Conservation (phyloP, 306 rosid species). For the Mucuna pruriens region DNA sequence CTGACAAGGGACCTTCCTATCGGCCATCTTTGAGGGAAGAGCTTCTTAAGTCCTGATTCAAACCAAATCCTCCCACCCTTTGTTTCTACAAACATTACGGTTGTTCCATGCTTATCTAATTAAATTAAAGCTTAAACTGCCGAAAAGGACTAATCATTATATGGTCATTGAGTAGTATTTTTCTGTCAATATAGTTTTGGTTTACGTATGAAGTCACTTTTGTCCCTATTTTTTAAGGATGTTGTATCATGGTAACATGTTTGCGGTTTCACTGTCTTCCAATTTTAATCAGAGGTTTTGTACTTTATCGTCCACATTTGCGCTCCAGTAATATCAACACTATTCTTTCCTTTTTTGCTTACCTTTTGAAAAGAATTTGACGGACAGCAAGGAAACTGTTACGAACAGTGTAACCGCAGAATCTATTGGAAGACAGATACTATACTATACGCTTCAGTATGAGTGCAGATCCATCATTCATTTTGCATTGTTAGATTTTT, state of each 20-base stretch:
- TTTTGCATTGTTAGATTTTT: conserved; percentile 34
- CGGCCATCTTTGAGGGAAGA: not conserved
- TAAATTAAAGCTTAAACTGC: conserved; percentile 5
- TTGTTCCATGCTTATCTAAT: not conserved
- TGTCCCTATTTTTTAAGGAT: not conserved
- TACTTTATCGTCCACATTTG: conserved; percentile 13
- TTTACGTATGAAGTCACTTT: not conserved
- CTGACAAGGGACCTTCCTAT: not conserved
- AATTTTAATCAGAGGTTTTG: not conserved
- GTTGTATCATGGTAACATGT: not conserved
- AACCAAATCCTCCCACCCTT: not conserved
- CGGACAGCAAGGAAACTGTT: conserved; percentile 25
- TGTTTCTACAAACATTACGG: not conserved
- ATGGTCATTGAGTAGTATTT: not conserved
- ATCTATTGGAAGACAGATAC: conserved; percentile 14
- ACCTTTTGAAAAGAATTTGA: not conserved
- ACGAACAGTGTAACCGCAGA: conserved; percentile 1
- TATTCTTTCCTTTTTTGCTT: not conserved
- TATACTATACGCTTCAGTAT: conserved; percentile 19
- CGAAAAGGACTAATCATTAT: conserved; percentile 2
- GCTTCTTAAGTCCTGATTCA: not conserved
- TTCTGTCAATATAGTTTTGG: not conserved
- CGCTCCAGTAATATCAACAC: not conserved
- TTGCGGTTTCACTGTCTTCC: conserved; percentile 19
- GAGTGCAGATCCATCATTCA: conserved; percentile 28